Base-by-base conservation (phyloP, 805 yeast genomes). In the Metschnikowia kunwiensis region DNA sequence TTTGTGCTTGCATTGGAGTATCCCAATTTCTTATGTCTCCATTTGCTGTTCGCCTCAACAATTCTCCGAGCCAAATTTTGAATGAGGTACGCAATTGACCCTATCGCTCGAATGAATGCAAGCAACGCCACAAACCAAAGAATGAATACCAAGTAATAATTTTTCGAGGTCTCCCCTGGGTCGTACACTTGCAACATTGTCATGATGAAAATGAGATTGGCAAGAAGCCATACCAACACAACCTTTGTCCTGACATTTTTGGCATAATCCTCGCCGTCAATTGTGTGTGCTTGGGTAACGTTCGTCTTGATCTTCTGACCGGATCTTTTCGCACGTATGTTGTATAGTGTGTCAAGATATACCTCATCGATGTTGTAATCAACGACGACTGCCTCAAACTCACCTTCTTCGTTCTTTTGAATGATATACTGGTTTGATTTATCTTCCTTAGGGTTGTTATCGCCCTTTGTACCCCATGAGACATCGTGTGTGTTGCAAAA, bases 381-480 rank as follows among this genome's bases (percentile, higher is more conserved):
- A 23, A 84, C 77, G 45, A 84, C 88, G 27, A 86, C 87, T 25
- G 87, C 83, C 55, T 85, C 89, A 34, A 65, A 68, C 44, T 80
- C 82, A 34, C 95, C 95, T 40, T 82, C 75, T 36, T 83, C 93
- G 43, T 82, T 82, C 54, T 84, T 81, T 32, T 77, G 81, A 44
- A 86, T 83, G 20, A 85, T 84, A 32, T 95, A 95, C 29, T 85
- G 81, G 31, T 95, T 89, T 24, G 82, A 68, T 43, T 77, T 82
- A 46, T 77, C 77, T 13, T 78, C 75, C 24, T 60, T 57, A 30
- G 78, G 82, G 42, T 75, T 77, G 46, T 82, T 84, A 43, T 89
- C 96, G 49, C 98, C 98, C 58, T 91, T 91, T 2, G 98, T 91
- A 63, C 98, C 98, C 98, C 98, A 91, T 0, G 96, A 85, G 33